phyloP scores from a whole-genome alignment of 768 basidiomycete genomes.

The Thelephora aurantiotincta region DNA sequence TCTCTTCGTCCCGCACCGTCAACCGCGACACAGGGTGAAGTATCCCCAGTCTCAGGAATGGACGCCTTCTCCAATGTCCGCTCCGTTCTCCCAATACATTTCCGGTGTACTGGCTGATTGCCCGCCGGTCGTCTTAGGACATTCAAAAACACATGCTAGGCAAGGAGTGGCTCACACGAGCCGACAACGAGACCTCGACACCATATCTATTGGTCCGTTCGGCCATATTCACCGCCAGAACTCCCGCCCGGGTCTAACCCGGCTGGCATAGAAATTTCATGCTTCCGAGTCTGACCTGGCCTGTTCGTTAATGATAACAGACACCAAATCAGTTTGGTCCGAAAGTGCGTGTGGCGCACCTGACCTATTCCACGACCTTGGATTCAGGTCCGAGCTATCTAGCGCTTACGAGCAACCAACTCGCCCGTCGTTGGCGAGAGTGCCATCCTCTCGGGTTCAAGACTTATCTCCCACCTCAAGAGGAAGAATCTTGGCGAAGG shows the following conservation, averaged over 20 bases:
- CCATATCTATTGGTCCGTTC: slow-evolving; percentile 64
- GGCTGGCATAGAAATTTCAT: slow-evolving; percentile 45
- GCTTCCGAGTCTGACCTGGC: slow-evolving; percentile 38
- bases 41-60: slow-evolving; percentile 19
- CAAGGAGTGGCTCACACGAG: slow-evolving; percentile 67
- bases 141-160: slow-evolving; percentile 36
- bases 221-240: neutral
- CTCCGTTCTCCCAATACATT: neutral
- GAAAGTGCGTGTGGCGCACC: slow-evolving; percentile 36
- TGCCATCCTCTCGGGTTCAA: slow-evolving; percentile 29
- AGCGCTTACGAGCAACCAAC: slow-evolving; percentile 21
- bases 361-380: neutral
- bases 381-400: neutral
- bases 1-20: slow-evolving; percentile 6
- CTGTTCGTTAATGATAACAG: slow-evolving; percentile 53
- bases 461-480: slow-evolving; percentile 16
- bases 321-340: slow-evolving; percentile 60
- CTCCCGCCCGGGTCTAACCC: neutral
- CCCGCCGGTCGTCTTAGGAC: slow-evolving; percentile 36
- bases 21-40: slow-evolving; percentile 5
- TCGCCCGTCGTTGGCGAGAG: slow-evolving; percentile 58
- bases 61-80: slow-evolving; percentile 35
- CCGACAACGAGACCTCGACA: slow-evolving; percentile 40
- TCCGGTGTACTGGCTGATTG: neutral
- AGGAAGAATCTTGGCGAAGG: slow-evolving; percentile 53